Conservation (phyloP, 2,329 filamentous ascomycete genomes). For the Cadophora luteo-olivacea region DNA sequence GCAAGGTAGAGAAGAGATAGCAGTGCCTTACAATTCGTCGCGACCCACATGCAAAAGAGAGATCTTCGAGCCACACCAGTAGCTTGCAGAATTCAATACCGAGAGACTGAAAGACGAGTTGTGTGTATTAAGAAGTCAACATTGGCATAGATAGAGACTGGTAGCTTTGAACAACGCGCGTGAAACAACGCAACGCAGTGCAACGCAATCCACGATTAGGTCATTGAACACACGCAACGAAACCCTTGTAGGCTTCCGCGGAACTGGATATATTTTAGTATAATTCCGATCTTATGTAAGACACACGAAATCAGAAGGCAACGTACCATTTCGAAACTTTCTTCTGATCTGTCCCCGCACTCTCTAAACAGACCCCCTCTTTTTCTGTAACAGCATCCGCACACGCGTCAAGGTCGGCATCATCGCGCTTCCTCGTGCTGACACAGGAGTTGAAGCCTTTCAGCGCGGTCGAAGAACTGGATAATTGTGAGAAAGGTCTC, state of each 20-base stretch:
- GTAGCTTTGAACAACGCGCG: not conserved
- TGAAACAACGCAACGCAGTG: not conserved
- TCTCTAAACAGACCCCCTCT: not conserved
- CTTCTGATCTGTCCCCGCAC: slow-evolving; percentile 3
- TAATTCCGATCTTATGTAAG: not conserved
- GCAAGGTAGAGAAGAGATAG: too few species aligned
- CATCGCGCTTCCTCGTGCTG: not conserved
- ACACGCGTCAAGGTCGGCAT: not conserved
- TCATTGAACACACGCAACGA: slow-evolving; percentile 2
- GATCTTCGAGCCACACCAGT: too few species aligned
- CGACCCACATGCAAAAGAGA: too few species aligned
- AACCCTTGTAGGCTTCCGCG: not conserved
- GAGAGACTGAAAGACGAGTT: too few species aligned
- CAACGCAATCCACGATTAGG: not conserved
- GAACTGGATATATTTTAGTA: not conserved
- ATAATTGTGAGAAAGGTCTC: not conserved
- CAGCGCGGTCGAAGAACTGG: not conserved
- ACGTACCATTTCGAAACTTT: slow-evolving; percentile 16
- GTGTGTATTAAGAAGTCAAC: too few species aligned
- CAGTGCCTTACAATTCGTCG: too few species aligned
- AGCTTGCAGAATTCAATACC: too few species aligned
- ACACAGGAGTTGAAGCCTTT: not conserved
- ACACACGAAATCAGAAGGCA: not conserved
- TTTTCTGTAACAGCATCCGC: slow-evolving; percentile 1
- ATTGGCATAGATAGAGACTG: not conserved